These are phyloP conservation scores for Graphium sp. DNA, from an alignment of 2,329 filamentous ascomycete genomes.

Conservation along the genomic window DNA sequence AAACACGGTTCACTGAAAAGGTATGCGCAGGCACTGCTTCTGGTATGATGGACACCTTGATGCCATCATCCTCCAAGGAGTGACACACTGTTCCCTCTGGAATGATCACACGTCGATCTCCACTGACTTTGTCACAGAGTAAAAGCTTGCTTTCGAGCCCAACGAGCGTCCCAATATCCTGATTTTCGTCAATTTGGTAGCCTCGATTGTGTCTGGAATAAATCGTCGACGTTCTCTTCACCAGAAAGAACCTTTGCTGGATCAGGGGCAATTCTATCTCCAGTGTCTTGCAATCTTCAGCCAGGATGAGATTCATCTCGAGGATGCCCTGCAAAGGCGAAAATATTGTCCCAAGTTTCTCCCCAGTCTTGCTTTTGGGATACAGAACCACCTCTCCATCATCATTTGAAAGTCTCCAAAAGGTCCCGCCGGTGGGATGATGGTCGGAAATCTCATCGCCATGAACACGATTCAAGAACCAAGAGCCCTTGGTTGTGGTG, in stretches of 20 bases:
- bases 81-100: conserved; percentile 15
- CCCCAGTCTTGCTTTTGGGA: neutral
- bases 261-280: conserved; percentile 27
- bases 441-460: too few relatives aligned
- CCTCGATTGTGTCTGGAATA: conserved; percentile 30
- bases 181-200: conserved; percentile 27
- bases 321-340: conserved; percentile 1
- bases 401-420: too few relatives aligned
- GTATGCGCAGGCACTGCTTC: conserved; percentile 14
- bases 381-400: too few relatives aligned
- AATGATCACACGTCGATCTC: conserved; percentile 18
- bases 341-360: neutral
- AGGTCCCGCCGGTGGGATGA: too few relatives aligned
- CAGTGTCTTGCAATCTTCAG: conserved; percentile 8
- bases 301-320: conserved; percentile 1
- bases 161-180: conserved; percentile 26
- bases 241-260: conserved; percentile 26
- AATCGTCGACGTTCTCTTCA: conserved; percentile 11
- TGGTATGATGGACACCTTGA: conserved; percentile 16
- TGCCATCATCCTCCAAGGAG: conserved; percentile 10
- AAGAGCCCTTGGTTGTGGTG: neutral
- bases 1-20: conserved; percentile 28
- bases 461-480: conserved; percentile 1
- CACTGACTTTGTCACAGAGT: conserved; percentile 12
- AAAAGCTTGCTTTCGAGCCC: conserved; percentile 33